Conservation (phyloP, 1,284 basidiomycete genomes). For the Puccinia triticina region DNA sequence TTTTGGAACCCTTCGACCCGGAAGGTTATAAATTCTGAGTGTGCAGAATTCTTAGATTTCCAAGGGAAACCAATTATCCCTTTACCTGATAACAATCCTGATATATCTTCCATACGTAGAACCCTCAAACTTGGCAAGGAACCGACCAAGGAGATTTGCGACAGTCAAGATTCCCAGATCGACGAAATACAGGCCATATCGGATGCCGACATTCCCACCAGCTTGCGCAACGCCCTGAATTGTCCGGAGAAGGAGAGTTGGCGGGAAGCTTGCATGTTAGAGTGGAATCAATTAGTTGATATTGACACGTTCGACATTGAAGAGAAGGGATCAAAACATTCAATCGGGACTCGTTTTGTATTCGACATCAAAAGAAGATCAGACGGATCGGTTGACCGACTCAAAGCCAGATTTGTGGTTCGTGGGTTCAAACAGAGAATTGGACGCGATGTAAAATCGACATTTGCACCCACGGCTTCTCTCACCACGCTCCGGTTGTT, state of each 20-base stretch:
- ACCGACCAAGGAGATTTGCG: too few relatives aligned
- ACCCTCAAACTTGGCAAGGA: too few relatives aligned
- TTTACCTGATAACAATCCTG: not conserved
- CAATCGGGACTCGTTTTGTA: too few relatives aligned
- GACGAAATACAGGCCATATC: too few relatives aligned
- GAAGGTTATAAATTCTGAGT: not conserved
- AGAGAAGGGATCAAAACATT: too few relatives aligned
- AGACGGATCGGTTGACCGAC: too few relatives aligned
- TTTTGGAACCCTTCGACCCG: not conserved
- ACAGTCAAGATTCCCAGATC: too few relatives aligned
- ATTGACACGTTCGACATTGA: too few relatives aligned
- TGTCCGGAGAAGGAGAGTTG: not conserved
- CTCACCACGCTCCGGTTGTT: not conserved
- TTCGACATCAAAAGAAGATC: too few relatives aligned
- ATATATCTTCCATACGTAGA: not conserved
- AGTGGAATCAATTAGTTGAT: constrained; percentile 10
- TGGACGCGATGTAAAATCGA: not conserved
- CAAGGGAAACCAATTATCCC: not conserved
- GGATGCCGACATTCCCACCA: not conserved
- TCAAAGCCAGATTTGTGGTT: too few relatives aligned
- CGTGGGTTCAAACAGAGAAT: too few relatives aligned
- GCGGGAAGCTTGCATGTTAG: not conserved
- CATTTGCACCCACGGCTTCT: too few relatives aligned
- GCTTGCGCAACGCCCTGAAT: not conserved
- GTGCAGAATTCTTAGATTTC: constrained; percentile 10